These are phyloP conservation scores for Trichosanthes cucumerina DNA, from an alignment of 306 rosid species.

Conservation along the genomic window DNA sequence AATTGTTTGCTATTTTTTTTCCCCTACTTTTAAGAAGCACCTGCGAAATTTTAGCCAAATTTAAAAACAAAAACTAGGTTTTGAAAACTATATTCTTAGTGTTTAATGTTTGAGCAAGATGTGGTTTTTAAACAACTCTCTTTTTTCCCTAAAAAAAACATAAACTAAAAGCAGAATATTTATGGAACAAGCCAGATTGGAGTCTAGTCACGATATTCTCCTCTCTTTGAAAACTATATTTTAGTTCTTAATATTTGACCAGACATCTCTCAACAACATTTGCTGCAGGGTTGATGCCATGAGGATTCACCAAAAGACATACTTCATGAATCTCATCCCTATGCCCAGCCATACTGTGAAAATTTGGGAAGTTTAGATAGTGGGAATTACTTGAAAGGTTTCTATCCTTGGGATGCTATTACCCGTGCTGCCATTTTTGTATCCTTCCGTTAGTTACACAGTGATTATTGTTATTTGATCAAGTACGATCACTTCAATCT, in stretches of 20 bases:
- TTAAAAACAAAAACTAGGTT: background rate
- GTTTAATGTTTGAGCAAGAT: background rate
- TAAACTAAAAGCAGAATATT: background rate
- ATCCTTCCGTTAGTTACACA: background rate
- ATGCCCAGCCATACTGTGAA: background rate
- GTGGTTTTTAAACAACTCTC: background rate
- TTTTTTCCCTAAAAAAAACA: background rate
- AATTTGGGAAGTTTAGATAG: background rate
- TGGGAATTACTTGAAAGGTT: background rate
- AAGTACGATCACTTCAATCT: background rate
- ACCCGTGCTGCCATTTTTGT: constrained; percentile 7
- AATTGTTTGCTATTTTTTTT: background rate
- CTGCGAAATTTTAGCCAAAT: background rate
- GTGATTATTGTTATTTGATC: background rate
- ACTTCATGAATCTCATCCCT: background rate
- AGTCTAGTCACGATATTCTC: background rate
- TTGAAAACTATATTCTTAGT: background rate
- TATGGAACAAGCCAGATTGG: background rate
- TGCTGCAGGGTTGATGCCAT: background rate
- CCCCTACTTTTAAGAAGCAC: background rate
- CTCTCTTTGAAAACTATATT: too few species aligned
- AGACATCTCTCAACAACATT: background rate
- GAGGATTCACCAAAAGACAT: background rate
- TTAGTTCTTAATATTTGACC: too few species aligned
- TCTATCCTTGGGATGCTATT: background rate